Conservation (phyloP, 2,329 filamentous ascomycete genomes). For the Penicillium psychrosexuale region DNA sequence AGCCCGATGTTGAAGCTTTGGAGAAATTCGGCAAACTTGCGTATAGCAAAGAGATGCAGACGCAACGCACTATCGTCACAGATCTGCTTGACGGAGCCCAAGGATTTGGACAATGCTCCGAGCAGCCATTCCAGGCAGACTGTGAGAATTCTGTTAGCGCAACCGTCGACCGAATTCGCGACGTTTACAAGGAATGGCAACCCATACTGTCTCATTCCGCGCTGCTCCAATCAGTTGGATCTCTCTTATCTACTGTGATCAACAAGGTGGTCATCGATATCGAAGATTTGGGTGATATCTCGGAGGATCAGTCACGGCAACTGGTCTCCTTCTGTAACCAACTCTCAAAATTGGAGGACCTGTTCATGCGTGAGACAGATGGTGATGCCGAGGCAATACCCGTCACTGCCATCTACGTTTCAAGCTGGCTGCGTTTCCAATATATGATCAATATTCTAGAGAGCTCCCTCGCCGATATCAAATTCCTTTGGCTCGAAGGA, state of each 20-base stretch:
- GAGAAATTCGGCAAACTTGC: conserved; percentile 59
- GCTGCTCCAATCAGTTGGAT: conserved; percentile 60
- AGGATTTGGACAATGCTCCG: conserved; percentile 59
- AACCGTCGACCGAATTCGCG: conserved; percentile 56
- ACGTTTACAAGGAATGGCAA: conserved; percentile 57
- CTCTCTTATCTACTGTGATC: conserved; percentile 55
- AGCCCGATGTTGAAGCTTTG: conserved; percentile 54
- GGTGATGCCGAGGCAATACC: conserved; percentile 39
- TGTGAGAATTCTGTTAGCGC: conserved; percentile 60
- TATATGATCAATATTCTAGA: conserved; percentile 63
- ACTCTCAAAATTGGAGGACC: conserved; percentile 54
- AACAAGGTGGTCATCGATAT: conserved; percentile 61
- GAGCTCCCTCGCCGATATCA: conserved; percentile 62
- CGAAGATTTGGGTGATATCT: conserved; percentile 62
- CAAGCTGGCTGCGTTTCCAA: conserved; percentile 64
- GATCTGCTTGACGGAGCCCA: conserved; percentile 63
- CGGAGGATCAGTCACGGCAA: conserved; percentile 59
- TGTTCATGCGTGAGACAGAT: conserved; percentile 51
- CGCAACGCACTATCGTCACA: conserved; percentile 59
- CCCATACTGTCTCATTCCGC: conserved; percentile 58
- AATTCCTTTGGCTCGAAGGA: conserved; percentile 63
- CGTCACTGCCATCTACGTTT: conserved; percentile 61
- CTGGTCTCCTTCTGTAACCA: conserved; percentile 57
- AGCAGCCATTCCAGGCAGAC: conserved; percentile 56
- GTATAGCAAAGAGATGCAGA: conserved; percentile 64